Base-by-base conservation (phyloP, 139 green algal genomes). In the Zygnema circumcarinatum region DNA sequence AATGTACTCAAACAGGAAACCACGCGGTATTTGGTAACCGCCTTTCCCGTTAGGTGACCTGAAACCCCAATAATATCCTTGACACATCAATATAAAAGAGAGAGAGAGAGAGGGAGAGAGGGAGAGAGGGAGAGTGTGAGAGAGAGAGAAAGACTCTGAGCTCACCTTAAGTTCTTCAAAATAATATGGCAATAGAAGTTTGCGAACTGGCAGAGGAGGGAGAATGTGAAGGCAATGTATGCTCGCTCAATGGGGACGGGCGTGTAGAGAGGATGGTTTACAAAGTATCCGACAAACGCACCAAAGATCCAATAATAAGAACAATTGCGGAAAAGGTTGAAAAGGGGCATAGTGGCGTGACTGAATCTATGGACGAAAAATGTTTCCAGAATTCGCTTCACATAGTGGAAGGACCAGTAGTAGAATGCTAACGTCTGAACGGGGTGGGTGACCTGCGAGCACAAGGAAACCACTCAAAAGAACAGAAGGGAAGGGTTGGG, bases 261-360 rank as follows among this genome's bases (percentile, higher is more conserved):
- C 1, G 96, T 99, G 95, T 99, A 99, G 68, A 93, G 84, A 31
- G 97, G 97, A 93, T 99, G 97, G 92, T 98, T 98, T 81, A 98
- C 91, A 69, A 99, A 99, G 93, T 99, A 99, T 25, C 93, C 94
- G 33, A 99, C 94, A 81, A 95, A 97, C 0, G 92, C 95, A 1
- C 94, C 96, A 90, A 97, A 98, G 2, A 81, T 87, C 96, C 96
- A 98, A 92, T 99, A 99, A 93, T 98, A 98, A 3, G 69, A 67
- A 92, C 96, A 99, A 94, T 99, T 99, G 38, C 93, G 93, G 89
- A 97, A 95, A 7, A 99, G 94, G 92, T 99, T 99, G 84, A 91
- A 91, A 35, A 99, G 92, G 1, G 97, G 97, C 97, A 99, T 99
- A 38, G 97, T 99, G 83, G 36, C 91, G 67, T 93, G 76, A 41